Base-by-base conservation (phyloP, 2,329 filamentous ascomycete genomes). In the Colletotrichum plurivorum region DNA sequence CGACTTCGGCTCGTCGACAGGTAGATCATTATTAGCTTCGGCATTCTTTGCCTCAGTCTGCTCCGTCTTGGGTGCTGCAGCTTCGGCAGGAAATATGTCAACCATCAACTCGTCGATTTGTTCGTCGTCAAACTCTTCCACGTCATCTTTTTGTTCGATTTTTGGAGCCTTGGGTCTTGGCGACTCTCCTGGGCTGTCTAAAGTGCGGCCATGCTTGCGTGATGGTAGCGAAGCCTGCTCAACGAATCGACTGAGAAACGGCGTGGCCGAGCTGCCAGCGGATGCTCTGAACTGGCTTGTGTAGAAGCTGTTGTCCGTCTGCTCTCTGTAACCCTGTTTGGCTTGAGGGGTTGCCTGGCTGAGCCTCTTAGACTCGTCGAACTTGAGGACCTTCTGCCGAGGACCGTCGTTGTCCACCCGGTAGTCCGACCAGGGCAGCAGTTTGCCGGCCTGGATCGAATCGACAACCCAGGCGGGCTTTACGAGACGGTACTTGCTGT, bases 401-500 rank as follows among this genome's bases (percentile, higher is more conserved):
- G 91, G 89, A 0, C 94, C 94, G 78, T 97, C 94, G 27, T 69
- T 55, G 72, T 96, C 93, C 4, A 98, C 90, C 36, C 94, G 89
- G 76, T 96, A 99, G 13, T 90, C 85, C 69, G 92, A 87, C 96
- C 97, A 99, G 0, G 95, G 92, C 31, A 98, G 84, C 52, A 98
- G 81, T 75, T 89, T 92, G 6, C 94, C 94, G 7, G 93, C 93
- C 66, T 89, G 85, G 53, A 98, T 89, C 70, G 95, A 98, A 74
- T 99, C 95, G 15, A 94, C 91, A 3, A 99, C 89, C 96, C 96
- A 99, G 20, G 94, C 91, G 1, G 96, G 96, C 79, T 96, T 97
- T 58, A 98, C 96, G 45, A 99, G 93, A 53, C 95, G 90, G 79
- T 98, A 98, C 72, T 89, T 90, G 62, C 86, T 88, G 76, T 97